Evolutionary conservation across 768 basidiomycete species (phyloP), one percentile per base, ranked within the genome.

Genomic region (Imleria badia): DNA sequence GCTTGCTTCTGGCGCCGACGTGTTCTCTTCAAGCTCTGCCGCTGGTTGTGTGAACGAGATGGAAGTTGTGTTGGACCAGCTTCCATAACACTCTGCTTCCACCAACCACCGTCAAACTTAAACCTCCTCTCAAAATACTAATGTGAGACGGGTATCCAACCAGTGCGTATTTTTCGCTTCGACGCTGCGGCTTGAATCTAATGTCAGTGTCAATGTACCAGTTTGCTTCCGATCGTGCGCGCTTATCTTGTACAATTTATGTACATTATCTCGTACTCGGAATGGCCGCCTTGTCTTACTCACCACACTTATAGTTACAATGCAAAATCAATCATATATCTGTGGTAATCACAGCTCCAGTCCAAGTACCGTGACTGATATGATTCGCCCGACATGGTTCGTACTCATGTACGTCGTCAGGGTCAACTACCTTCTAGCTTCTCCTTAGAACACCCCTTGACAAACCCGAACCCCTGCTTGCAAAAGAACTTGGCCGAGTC

Each of bases 1-100:
- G 1, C 73, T 94, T 51, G 89, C 87, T 9, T 82, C 88, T 1
- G 90, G 91, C 3, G 84, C 88, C 2, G 86, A 90, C 23, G 81
- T 89, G 1, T 91, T 89, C 63, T 68, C 79, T 5, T 78, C 81
- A 14, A 77, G 73, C 15, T 63, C 73, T 17, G 54, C 26, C 17
- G 56, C 53, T 54, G 63, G 70, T 51, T 48, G 70, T 47, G 63
- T 81, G 41, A 83, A 87, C 60, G 90, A 92, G 71, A 87, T 90
- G 81, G 85, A 89, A 45, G 79, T 91, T n/a, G 78, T 88, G 29
- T 72, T 90, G 57, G 81, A 78, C 23, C 65, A 66, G 38, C 50
- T 68, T 39, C 19, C 55, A 34, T 63, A 55, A 20, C 17, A 30
- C 9, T 4, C 34, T 26, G 36, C 17, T 29, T 29, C 9, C 8